Conservation (phyloP, 352 stramenopile species). For the Saprolegnia diclina region DNA sequence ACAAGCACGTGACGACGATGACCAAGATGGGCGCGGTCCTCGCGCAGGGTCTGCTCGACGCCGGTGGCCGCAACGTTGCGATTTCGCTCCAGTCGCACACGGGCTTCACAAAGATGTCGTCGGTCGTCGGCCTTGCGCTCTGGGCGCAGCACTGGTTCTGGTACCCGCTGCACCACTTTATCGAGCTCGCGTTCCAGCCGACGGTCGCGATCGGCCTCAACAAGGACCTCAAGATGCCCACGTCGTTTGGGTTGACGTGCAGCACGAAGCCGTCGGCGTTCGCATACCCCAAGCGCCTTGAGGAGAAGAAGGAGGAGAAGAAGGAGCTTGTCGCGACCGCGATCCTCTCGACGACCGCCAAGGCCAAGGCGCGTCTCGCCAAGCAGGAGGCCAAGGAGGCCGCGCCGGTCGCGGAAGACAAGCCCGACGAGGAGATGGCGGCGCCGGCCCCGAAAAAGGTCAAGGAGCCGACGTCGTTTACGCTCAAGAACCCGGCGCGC, state of each 20-base stretch:
- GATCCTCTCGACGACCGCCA: slow-evolving; percentile 96
- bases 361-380: slow-evolving; percentile 91
- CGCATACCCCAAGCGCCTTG: slow-evolving; percentile 95
- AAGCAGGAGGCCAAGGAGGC: slow-evolving; percentile 86
- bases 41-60: slow-evolving; percentile 96
- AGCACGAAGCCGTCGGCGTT: slow-evolving; percentile 94
- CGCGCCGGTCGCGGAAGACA: slow-evolving; percentile 47
- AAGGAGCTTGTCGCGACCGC: slow-evolving; percentile 97
- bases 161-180: slow-evolving; percentile 98
- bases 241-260: slow-evolving; percentile 90
- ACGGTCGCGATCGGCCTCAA: slow-evolving; percentile 96
- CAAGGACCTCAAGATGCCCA: slow-evolving; percentile 97
- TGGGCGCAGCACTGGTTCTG: slow-evolving; percentile 99
- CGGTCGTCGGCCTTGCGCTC: slow-evolving; percentile 93
- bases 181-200: slow-evolving; percentile 95
- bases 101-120: slow-evolving; percentile 97
- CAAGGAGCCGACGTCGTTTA: slow-evolving; percentile 91
- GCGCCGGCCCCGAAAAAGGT: slow-evolving; percentile 50
- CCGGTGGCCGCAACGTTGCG: slow-evolving; percentile 95
- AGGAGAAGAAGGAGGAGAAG: slow-evolving; percentile 99
- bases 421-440: slow-evolving; percentile 40
- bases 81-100: slow-evolving; percentile 94
- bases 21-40: slow-evolving; percentile 99
- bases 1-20: slow-evolving; percentile 98
- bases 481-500: slow-evolving; percentile 89